Evolutionary conservation across 2,329 filamentous ascomycete genomes (phyloP), one percentile per base, ranked within the genome.

Genomic region (Botrytis byssoidea): DNA sequence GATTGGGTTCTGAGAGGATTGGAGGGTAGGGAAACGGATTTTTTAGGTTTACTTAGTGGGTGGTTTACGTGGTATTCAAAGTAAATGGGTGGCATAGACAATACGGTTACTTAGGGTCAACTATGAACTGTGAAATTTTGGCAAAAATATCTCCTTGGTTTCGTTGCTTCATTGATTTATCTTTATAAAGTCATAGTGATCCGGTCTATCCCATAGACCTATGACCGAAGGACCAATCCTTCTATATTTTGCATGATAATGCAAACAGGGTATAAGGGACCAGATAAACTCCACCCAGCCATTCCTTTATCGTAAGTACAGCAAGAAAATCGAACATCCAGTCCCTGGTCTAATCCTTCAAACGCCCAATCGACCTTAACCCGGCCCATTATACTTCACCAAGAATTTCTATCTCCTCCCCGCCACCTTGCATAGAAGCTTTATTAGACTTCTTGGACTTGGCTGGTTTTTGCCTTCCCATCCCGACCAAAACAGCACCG

Each of bases 361-460:
- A 73, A 73, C 71, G 51, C 71, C 71, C 14, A 60, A 44, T 20
- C 40, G 46, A 61, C 18, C 25, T n/a, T 6, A 57, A 16, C 40
- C 63, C 40, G 66, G 44, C 29, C 40, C 25, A 60, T 40, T 61
- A 60, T 35, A 73, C 64, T n/a, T 55, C 68, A 18, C 77, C 79
- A 32, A 81, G 57, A 46, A 82, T 75, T 72, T 80, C 78, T 9
- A 80, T 75, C 51, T 79, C 77, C 40, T 80, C 80, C 6, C 78
- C 80, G n/a, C 79, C 80, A 35, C 74, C 78, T 57, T 75, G 66
- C 72, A 61, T 70, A 71, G 63, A 55, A 32, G 72, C 77, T 79
- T 71, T 79, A 75, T 79, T 80, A 73, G 78, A 80, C 72, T 79
- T 80, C n/a, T 77, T 79, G 8, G 74, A 74, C 12, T 72, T 69